Base-by-base conservation (phyloP, 2,329 filamentous ascomycete genomes). In the Colletotrichum magnum region DNA sequence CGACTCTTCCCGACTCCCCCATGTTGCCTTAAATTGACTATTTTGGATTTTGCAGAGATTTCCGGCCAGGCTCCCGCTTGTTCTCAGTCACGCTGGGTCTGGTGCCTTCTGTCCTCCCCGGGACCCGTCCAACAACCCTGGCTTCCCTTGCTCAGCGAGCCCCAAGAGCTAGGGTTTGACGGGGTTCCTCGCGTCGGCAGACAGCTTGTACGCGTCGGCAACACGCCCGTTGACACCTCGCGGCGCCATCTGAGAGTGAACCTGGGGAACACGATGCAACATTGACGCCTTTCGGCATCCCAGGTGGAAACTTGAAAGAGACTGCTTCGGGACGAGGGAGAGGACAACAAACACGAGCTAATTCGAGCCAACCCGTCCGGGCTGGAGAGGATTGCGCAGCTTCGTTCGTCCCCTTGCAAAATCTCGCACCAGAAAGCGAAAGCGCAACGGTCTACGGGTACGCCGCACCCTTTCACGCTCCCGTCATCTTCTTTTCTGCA, bases 1-100 rank as follows among this genome's bases (percentile, higher is more conserved):
- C 21, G 21, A 24, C 21, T 24, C 21, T 24, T 56, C 16, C 54
- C 24, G 41, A 28, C 50, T 54, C 50, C 45, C 57, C 66, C 67
- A 62, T 68, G 63, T 43, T 62, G 67, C 57, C 62, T 63, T 62
- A 69, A 58, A 62, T 68, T 69, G 67, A 57, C 67, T 41, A 48
- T 57, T 41, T 68, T 47, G 56, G 39, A 50, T 24, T 16, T 26
- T 58, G 67, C 62, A 52, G 47, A 69, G 57, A 62, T 62, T 68
- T 69, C 28, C 48, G 43, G 12, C 13, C 48, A 32, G 61, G 47
- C 54, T 56, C 6, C 39, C 48, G 32, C 32, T 65, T 48, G 16
- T 24, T 41, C n/a, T 48, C 24, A 41, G 24, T 56, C 32, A 15
- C 28, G 18, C 47, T 45, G 43, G 32, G 47, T 18, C 58, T 60